phyloP scores from a whole-genome alignment of 306 rosid species.

The Prunus mongolica region DNA sequence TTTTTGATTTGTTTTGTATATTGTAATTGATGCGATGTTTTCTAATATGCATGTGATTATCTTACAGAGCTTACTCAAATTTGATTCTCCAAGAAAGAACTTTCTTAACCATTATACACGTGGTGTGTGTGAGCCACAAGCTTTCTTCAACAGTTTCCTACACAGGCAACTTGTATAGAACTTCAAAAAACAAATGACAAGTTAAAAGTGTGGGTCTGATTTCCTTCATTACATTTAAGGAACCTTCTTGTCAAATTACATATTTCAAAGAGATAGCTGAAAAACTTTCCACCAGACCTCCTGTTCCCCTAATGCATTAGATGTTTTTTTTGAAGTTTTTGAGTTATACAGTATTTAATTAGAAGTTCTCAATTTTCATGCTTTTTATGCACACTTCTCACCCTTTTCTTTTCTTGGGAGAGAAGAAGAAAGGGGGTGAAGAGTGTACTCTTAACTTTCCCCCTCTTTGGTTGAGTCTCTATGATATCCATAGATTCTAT shows the following conservation, averaged over 20 bases:
- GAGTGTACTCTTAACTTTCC: not conserved
- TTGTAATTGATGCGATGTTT: constrained; percentile 21
- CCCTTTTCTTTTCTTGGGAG: constrained; percentile 3
- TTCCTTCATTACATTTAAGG: not conserved
- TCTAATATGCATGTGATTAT: constrained; percentile 25
- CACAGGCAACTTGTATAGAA: constrained; percentile 9
- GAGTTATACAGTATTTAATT: constrained; percentile 10
- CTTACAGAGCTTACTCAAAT: not conserved
- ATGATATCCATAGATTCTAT: not conserved
- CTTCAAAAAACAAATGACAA: constrained; percentile 5
- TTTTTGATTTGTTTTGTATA: constrained; percentile 31
- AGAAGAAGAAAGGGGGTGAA: not conserved
- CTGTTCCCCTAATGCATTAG: not conserved
- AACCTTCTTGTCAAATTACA: not conserved
- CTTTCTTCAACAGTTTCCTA: constrained; percentile 9
- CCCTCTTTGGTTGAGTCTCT: constrained; percentile 18
- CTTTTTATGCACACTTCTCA: constrained; percentile 13
- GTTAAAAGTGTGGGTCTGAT: constrained; percentile 12
- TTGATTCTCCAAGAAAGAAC: not conserved
- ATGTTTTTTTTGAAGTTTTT: constrained; percentile 29
- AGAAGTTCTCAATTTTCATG: constrained; percentile 15
- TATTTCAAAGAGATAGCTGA: not conserved
- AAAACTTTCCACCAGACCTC: not conserved
- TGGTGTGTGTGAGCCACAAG: constrained; percentile 6
- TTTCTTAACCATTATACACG: not conserved